Base-by-base conservation (phyloP, 495 filamentous ascomycete species). In the Xylaria palmicola region DNA sequence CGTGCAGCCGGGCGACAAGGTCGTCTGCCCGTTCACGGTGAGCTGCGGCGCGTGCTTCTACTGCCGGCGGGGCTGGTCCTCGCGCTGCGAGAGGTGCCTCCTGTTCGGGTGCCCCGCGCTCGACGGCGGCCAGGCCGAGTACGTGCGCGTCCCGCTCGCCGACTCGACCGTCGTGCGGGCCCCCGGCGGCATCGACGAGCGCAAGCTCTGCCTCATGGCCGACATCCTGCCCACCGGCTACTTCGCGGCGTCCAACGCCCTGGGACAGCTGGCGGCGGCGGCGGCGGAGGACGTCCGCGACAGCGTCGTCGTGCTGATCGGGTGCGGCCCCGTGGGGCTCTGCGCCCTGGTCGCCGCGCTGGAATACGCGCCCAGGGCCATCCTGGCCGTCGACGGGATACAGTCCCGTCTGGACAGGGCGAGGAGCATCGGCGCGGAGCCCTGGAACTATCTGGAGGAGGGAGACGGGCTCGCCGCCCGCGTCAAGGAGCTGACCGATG, bases 111-210 rank as follows among this genome's bases (percentile, higher is more conserved):
- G 78, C 27, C 72, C 77, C 17, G 84, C 83, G 1, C 62, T 60
- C 53, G 87, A 86, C 15, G 88, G 88, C 22, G 86, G 87, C 0
- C 88, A 90, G 68, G 84, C 88, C 0, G 87, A 90, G 70, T 90
- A 86, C 64, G 77, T 85, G 10, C 79, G 88, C 3, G 85, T 88
- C 5, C 88, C 88, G 0, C 81, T 79, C 37, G 88, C 84, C 15
- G 85, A 89, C 52, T 77, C 86, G 57, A 90, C 89, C 55, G 77
- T 90, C 12, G 75, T 90, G 13, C 78, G 79, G 32, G 72, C 89
- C 2, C 88, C 88, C 4, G 79, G 83, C 56, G 78, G 82, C 53
- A 85, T 90, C 0, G 86, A 87, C 6, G 88, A 89, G 67, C 86
- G 88, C 75, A 89, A 88, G 69, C 86, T 59, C 20, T 79, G 89